phyloP scores from a whole-genome alignment of 1,139 yeast genomes.

The Sugiyamaella grinbergsii region DNA sequence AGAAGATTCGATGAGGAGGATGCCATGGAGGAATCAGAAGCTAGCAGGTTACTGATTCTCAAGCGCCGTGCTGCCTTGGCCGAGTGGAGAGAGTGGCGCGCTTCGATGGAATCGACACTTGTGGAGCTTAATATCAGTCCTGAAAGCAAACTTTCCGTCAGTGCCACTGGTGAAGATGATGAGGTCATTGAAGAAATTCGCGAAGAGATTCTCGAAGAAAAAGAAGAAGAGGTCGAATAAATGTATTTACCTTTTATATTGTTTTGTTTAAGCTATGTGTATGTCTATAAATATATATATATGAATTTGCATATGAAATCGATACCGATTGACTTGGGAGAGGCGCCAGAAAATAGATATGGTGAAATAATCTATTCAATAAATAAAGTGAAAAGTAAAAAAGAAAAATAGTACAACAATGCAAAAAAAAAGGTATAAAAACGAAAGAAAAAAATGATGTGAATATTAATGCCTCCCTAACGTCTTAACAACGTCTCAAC shows the following conservation, averaged over 20 bases:
- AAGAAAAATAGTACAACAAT: constrained; percentile 1
- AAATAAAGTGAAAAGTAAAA: no score
- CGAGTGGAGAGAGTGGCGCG: constrained; percentile 86
- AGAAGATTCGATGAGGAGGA: constrained; percentile 94
- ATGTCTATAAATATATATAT: no score
- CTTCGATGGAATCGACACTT: constrained; percentile 53
- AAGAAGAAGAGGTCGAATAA: constrained; percentile 30
- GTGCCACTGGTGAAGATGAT: constrained; percentile 45
- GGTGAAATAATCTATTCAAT: not conserved
- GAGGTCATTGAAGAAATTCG: constrained; percentile 76
- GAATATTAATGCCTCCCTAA: constrained; percentile 2
- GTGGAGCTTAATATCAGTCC: constrained; percentile 48
- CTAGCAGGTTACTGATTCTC: constrained; percentile 85
- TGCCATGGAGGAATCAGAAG: constrained; percentile 95
- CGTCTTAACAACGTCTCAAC: not conserved
- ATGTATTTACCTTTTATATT: no score
- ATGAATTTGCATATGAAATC: no score
- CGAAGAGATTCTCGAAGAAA: constrained; percentile 70
- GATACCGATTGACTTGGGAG: no score
- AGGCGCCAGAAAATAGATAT: no score
- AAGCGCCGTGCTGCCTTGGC: constrained; percentile 79
- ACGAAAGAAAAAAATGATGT: not conserved
- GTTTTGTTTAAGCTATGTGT: no score
- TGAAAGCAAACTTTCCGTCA: constrained; percentile 34
- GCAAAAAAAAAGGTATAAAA: no score